A percentile compares a stretch with the other conserved stretches of the same genome.
Conservation (phyloP, 1,284 basidiomycete species). For the Puccinia horiana region DNA sequence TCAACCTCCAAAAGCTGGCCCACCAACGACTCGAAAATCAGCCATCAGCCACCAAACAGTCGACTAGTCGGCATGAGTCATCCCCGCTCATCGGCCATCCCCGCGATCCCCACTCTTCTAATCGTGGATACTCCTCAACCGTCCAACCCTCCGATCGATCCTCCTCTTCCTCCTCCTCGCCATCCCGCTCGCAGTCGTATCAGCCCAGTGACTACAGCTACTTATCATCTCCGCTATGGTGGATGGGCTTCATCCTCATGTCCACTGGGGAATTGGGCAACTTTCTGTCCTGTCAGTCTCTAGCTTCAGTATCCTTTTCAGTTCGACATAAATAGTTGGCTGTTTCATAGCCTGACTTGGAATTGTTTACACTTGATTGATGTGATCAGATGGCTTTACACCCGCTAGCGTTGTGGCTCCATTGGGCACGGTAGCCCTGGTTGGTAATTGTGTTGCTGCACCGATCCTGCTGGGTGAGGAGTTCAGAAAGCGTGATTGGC, state of each 20-base stretch:
- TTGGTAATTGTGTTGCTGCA: slow-evolving; percentile 92
- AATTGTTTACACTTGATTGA: not conserved
- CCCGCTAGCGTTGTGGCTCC: slow-evolving; percentile 94
- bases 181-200: not conserved
- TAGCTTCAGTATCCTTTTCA: slow-evolving; percentile 49
- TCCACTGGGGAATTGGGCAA: slow-evolving; percentile 88
- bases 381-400: slow-evolving; percentile 67
- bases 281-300: slow-evolving; percentile 70
- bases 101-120: not conserved
- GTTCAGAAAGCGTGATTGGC: slow-evolving; percentile 69
- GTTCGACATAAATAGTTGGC: not conserved
- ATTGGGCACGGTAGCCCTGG: slow-evolving; percentile 71
- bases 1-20: slow-evolving; percentile 58
- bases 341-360: too few relatives aligned
- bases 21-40: slow-evolving; percentile 51
- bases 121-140: not conserved
- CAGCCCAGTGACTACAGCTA: slow-evolving; percentile 1
- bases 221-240: slow-evolving; percentile 75
- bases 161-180: not conserved
- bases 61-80: slow-evolving; percentile 40
- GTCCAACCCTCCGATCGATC: not conserved
- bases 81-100: not conserved
- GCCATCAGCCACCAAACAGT: slow-evolving; percentile 40
- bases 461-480: slow-evolving; percentile 70
- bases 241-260: slow-evolving; percentile 85